These are phyloP conservation scores for Cutaneotrichosporon dermatis DNA, from an alignment of 1,284 basidiomycete species.

Conservation along the genomic window DNA sequence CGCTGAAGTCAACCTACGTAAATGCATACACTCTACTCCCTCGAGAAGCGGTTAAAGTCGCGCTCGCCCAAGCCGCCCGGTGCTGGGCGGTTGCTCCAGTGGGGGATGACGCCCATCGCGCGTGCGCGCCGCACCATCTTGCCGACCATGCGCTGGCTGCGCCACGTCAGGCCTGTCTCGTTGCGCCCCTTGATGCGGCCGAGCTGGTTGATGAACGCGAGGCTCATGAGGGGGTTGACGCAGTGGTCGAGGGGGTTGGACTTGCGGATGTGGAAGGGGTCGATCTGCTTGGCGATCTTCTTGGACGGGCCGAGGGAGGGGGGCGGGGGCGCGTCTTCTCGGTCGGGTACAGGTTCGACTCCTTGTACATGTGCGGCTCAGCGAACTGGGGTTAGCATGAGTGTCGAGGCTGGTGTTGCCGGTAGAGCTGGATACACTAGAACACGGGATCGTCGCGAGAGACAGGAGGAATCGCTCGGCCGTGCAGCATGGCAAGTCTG, in stretches of 20 bases:
- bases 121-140: constrained; percentile 88
- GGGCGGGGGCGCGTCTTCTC: constrained; percentile 10
- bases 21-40: constrained; percentile 1
- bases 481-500: too few relatives aligned
- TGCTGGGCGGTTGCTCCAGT: constrained; percentile 31
- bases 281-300: constrained; percentile 32
- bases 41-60: constrained; percentile 1
- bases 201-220: constrained; percentile 71
- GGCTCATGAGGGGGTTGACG: constrained; percentile 63
- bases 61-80: constrained; percentile 21
- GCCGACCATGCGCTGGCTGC: constrained; percentile 72
- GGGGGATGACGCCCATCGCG: constrained; percentile 83
- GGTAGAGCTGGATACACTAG: background rate
- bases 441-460: too few relatives aligned
- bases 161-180: constrained; percentile 70
- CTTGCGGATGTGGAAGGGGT: constrained; percentile 42
- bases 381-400: constrained; percentile 1
- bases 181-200: constrained; percentile 74
- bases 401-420: constrained; percentile 1
- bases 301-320: constrained; percentile 39
- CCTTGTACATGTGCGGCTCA: constrained; percentile 15
- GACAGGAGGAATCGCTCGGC: too few relatives aligned
- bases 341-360: constrained; percentile 18
- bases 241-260: constrained; percentile 36
- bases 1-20: too few relatives aligned